Evolutionary conservation across 179 eudicot genomes (phyloP), one percentile per base, ranked within the genome.

Genomic region (Dionaea muscipula): DNA sequence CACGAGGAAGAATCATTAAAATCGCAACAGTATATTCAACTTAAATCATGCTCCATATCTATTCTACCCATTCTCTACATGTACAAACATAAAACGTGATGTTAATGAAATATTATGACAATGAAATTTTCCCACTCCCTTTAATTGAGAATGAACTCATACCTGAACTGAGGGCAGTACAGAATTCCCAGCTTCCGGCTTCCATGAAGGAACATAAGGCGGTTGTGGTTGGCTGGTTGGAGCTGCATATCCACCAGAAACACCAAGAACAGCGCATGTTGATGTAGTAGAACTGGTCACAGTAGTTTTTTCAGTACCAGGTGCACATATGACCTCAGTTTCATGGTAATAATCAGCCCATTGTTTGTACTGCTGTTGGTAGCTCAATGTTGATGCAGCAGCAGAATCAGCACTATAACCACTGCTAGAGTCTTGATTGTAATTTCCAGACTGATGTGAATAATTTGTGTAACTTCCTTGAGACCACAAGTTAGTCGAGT

Each of bases 281-380:
- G 72, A 59, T 63, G 70, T 65, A 68, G 91, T 62, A 64, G 80
- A 57, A 64, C 69, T 67, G 41, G 82, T 36, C 31, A 73, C 81
- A 55, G 86, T 54, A 46, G 81, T 61, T 41, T 82, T 80, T 68
- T 91, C 98, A 17, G 98, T 91, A 55, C 98, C 98, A 63, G 98
- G 98, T 65, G 98, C 95, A 80, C 98, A 91, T 35, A 79, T 80
- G 60, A 84, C 95, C 64, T 91, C 98, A 14, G 87, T 78, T 71
- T 84, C 94, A 67, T 75, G 80, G 70, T 91, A 86, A 72, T 86
- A 91, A 57, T 86, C 95, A 11, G 89, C 73, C 98, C 98, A 91
- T 61, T 83, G 95, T 71, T 79, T 80, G 67, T 81, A 78, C 18
- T 81, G 79, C 51, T 75, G 94, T 70, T 82, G 90, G 73, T 86